A percentile compares a stretch with the other conserved stretches of the same genome.
phyloP scores from a whole-genome alignment of 495 filamentous ascomycete genomes.

The Penicillium cinerascens region DNA sequence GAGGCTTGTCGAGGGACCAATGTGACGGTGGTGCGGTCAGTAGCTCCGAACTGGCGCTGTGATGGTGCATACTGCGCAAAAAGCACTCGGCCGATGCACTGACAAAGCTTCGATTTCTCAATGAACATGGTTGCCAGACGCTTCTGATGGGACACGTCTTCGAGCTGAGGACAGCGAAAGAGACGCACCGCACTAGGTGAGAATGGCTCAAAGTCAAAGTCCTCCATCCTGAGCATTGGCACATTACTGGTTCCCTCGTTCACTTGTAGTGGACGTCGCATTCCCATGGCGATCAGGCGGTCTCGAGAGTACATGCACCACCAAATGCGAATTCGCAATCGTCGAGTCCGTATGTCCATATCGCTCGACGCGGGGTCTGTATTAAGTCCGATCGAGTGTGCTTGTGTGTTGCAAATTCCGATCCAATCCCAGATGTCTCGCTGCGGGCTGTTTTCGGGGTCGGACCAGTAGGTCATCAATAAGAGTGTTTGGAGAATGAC shows the following conservation, averaged over 20 bases:
- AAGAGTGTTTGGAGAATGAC: slow-evolving; percentile 74
- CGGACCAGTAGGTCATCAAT: slow-evolving; percentile 85
- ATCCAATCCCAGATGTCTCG: slow-evolving; percentile 85
- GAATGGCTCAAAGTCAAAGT: slow-evolving; percentile 70
- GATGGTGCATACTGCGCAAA: slow-evolving; percentile 72
- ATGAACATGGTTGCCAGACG: slow-evolving; percentile 81
- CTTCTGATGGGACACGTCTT: slow-evolving; percentile 53
- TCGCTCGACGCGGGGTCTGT: slow-evolving; percentile 64
- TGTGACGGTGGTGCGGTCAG: slow-evolving; percentile 74
- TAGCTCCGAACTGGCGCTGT: slow-evolving; percentile 62
- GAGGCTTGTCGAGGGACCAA: slow-evolving; percentile 75
- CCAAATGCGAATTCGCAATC: slow-evolving; percentile 79
- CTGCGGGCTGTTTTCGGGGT: slow-evolving; percentile 59
- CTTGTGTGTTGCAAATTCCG: slow-evolving; percentile 74
- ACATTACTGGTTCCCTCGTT: slow-evolving; percentile 84
- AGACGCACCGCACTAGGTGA: slow-evolving; percentile 42
- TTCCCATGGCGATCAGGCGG: slow-evolving; percentile 77
- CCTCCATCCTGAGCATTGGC: slow-evolving; percentile 70
- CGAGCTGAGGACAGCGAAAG: slow-evolving; percentile 39
- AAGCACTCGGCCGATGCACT: slow-evolving; percentile 76
- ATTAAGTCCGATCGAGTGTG: slow-evolving; percentile 77
- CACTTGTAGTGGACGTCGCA: slow-evolving; percentile 79
- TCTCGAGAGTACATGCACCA: slow-evolving; percentile 92
- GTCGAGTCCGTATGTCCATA: slow-evolving; percentile 55
- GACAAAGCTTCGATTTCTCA: slow-evolving; percentile 78